Evolutionary conservation across 306 rosid genomes (phyloP).

Genomic region (Cicer chorassanicum): DNA sequence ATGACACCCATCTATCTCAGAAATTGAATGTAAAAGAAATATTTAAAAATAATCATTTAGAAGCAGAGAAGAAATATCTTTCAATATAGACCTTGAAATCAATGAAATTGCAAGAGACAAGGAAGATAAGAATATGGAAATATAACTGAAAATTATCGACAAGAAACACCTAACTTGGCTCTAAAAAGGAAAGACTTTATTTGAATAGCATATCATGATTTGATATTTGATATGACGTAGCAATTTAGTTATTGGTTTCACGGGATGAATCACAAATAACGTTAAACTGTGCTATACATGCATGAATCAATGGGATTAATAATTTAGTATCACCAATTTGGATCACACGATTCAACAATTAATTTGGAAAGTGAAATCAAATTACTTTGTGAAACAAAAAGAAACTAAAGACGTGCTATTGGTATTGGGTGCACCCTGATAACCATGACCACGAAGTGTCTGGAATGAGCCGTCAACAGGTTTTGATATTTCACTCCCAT

Average conservation of each 20-base stretch:
- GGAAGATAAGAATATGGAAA: not conserved
- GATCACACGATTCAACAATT: not conserved
- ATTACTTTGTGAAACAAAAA: not conserved
- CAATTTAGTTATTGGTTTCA: not conserved
- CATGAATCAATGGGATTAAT: not conserved
- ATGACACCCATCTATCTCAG: conserved; percentile 11
- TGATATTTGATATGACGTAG: not conserved
- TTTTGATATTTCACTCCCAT: conserved; percentile 38
- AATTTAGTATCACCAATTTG: not conserved
- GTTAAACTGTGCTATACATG: not conserved
- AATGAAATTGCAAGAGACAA: conserved; percentile 3
- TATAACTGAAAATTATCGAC: not conserved
- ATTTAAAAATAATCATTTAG: conserved; percentile 24
- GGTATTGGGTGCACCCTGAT: conserved; percentile 14
- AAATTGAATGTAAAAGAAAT: conserved; percentile 23
- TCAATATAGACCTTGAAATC: conserved; percentile 1
- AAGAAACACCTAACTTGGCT: conserved; percentile 21
- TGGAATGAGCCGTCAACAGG: conserved; percentile 11
- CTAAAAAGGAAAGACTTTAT: not conserved
- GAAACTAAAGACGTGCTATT: not conserved
- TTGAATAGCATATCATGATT: not conserved
- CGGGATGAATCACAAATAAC: not conserved
- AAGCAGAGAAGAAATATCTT: not conserved
- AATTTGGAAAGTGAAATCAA: not conserved
- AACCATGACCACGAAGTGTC: conserved; percentile 9